Conservation (phyloP, 352 stramenopile genomes). For the Globisporangium solare region DNA sequence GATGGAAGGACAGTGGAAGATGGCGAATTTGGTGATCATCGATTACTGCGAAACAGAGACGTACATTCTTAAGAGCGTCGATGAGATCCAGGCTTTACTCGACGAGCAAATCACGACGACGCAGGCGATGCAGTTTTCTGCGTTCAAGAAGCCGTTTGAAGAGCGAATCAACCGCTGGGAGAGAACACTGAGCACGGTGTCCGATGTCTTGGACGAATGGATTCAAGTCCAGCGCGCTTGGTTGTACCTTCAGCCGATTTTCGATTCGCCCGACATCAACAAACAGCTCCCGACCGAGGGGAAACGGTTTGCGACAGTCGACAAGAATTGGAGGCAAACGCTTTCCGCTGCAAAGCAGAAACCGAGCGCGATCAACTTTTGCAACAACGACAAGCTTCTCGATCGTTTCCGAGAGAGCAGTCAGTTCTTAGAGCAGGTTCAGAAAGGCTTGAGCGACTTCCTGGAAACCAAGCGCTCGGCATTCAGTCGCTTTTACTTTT, state of each 20-base stretch:
- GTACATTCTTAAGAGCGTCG: constrained; percentile 91
- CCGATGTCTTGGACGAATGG: constrained; percentile 93
- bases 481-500: constrained; percentile 94
- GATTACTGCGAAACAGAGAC: constrained; percentile 92
- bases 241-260: constrained; percentile 96
- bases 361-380: constrained; percentile 87
- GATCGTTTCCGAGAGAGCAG: constrained; percentile 92
- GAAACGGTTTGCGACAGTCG: constrained; percentile 92
- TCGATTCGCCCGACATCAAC: constrained; percentile 94
- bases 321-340: constrained; percentile 94
- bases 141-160: constrained; percentile 94
- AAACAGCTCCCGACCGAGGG: constrained; percentile 93
- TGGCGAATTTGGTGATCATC: constrained; percentile 81
- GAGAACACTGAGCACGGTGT: constrained; percentile 83
- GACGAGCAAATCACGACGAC: constrained; percentile 96
- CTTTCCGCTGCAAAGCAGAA: constrained; percentile 84
- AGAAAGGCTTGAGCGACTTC: constrained; percentile 94
- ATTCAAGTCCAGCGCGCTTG: constrained; percentile 92
- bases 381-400: constrained; percentile 90
- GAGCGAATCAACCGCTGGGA: constrained; percentile 92
- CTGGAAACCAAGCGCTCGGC: constrained; percentile 92
- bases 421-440: constrained; percentile 93
- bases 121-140: constrained; percentile 94
- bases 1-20: constrained; percentile 91
- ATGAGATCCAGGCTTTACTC: constrained; percentile 91